Evolutionary conservation across 2,329 filamentous ascomycete species (phyloP), one percentile per base, ranked within the genome.

Genomic region (Albifimbria verrucaria): DNA sequence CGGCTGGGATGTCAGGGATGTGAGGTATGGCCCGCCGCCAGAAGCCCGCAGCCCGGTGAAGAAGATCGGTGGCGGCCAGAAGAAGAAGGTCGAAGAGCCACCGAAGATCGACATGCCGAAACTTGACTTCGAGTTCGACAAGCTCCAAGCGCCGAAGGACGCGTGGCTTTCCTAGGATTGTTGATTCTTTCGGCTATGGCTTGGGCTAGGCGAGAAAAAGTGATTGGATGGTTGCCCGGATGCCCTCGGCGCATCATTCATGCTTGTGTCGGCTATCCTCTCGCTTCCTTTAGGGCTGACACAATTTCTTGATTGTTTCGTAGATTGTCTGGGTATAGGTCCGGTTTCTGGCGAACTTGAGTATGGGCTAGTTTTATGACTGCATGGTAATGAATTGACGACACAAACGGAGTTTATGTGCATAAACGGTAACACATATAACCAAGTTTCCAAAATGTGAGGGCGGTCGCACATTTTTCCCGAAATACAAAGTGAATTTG

Each of bases 1-100:
- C 70, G 89, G 85, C 45, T 99, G 94, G 93, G 85, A 91, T 49
- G 87, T 92, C 43, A 80, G 81, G 50, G 86, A 88, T 63, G 92
- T 97, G 22, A 80, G 92, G 50, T 90, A 88, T 68, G 90, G 90
- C 0, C 86, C 86, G 41, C 62, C 64, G 51, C 67, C 60, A 52
- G 67, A 68, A 55, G 54, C 57, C 56, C 64, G 62, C 48, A 63
- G 57, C 49, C 61, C 69, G 26, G 61, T 65, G 48, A 69, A 67
- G 60, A 68, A 70, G 57, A 45, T 58, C 6, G 65, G 59, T 23
- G 69, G 63, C 41, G 69, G 63, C 25, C 69, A 63, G 36, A 69
- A 68, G 65, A 79, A 80, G 68, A 75, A 78, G 51, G 76, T 79
- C 32, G 77, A 80, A 57, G 75, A 79, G 22, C 74, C 80, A 24